These are phyloP conservation scores for Royoungia palumana DNA, from an alignment of 768 basidiomycete genomes.

Conservation along the genomic window DNA sequence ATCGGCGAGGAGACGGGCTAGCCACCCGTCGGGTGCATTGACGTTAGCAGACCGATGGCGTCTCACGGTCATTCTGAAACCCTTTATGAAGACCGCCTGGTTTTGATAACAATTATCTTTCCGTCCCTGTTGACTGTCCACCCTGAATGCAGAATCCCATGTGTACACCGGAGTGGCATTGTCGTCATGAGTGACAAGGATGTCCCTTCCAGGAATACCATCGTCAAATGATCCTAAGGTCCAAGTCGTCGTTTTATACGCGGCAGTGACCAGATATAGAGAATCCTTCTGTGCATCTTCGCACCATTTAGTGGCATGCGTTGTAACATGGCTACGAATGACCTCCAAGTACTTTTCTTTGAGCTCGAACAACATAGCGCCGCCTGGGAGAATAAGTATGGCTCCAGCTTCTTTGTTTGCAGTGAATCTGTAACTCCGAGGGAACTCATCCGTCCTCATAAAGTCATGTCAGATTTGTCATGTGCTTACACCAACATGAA, in stretches of 20 bases:
- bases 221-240: constrained; percentile 16
- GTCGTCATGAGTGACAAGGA: no score
- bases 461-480: no score
- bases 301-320: constrained; percentile 25
- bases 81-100: constrained; percentile 16
- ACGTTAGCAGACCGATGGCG: no score
- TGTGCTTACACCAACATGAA: no score
- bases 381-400: constrained; percentile 29
- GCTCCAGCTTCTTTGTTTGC: constrained; percentile 18
- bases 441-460: background rate
- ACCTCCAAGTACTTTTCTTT: constrained; percentile 3
- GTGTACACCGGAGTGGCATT: no score
- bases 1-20: no score
- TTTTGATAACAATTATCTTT: background rate
- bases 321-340: constrained; percentile 9
- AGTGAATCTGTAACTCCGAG: background rate
- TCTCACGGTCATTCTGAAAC: constrained; percentile 14
- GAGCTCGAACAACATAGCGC: constrained; percentile 18
- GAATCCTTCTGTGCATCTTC: constrained; percentile 12
- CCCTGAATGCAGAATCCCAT: background rate
- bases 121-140: no score
- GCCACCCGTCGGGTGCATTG: no score
- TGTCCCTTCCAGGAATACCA: no score
- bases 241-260: constrained; percentile 25
- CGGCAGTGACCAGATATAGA: constrained; percentile 29